These are phyloP conservation scores for Cyamopsis tetragonoloba DNA, from an alignment of 306 rosid species.

Conservation along the genomic window DNA sequence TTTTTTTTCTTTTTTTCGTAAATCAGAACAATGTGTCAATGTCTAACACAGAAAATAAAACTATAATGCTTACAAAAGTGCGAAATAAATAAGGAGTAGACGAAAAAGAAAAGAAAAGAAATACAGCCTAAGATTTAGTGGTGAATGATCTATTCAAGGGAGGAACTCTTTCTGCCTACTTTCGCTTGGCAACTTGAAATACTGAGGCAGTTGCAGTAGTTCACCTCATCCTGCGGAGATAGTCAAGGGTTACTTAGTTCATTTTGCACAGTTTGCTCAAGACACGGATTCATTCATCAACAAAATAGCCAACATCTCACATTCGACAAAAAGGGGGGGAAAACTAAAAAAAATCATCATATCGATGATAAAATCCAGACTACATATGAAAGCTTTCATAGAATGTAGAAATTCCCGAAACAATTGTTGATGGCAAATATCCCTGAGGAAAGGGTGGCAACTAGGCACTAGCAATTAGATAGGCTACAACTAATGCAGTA, in stretches of 20 bases:
- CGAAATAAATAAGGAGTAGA: not conserved
- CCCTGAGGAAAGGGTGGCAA: no score
- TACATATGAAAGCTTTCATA: not conserved
- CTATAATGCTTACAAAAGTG: not conserved
- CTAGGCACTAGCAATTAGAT: no score
- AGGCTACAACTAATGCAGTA: not conserved
- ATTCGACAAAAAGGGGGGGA: slow-evolving; percentile 3
- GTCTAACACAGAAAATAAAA: slow-evolving; percentile 6
- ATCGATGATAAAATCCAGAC: not conserved
- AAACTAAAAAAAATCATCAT: not conserved
- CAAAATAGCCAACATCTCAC: not conserved
- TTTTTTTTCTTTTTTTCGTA: not conserved
- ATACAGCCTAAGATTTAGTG: slow-evolving; percentile 9
- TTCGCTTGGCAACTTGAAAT: slow-evolving; percentile 14
- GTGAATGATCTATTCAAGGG: not conserved
- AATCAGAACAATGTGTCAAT: not conserved
- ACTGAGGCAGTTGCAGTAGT: slow-evolving; percentile 9
- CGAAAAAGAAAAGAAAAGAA: slow-evolving; percentile 5
- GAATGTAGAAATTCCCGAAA: not conserved
- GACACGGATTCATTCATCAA: not conserved
- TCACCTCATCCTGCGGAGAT: slow-evolving; percentile 33
- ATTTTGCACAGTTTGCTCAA: not conserved
- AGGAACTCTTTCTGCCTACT: slow-evolving; percentile 19
- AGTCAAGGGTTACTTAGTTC: slow-evolving; percentile 5
- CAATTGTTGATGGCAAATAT: not conserved